These are phyloP conservation scores for Fragaria vesca DNA, from an alignment of 306 rosid species.

Conservation along the genomic window DNA sequence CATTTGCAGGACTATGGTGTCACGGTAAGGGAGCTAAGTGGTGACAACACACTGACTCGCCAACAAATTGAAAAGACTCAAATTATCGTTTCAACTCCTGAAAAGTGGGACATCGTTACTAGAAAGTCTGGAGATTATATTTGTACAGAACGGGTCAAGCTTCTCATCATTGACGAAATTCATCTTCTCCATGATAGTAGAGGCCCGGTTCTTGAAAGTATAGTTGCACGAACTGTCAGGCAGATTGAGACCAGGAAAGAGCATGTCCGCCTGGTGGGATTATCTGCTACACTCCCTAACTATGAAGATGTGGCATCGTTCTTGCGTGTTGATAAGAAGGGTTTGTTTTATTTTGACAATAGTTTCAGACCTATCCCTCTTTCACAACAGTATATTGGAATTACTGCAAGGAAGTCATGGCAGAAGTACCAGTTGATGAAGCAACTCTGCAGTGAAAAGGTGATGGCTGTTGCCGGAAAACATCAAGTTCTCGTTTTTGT, in stretches of 20 bases:
- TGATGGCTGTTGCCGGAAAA: constrained; percentile 84
- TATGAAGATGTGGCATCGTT: constrained; percentile 87
- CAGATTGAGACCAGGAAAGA: constrained; percentile 89
- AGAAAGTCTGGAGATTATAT: constrained; percentile 90
- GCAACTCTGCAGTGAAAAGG: constrained; percentile 86
- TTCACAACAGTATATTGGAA: constrained; percentile 88
- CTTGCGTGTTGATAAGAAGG: constrained; percentile 74
- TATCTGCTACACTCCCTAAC: constrained; percentile 93
- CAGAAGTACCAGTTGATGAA: constrained; percentile 99
- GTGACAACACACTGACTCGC: constrained; percentile 80
- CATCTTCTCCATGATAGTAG: constrained; percentile 96
- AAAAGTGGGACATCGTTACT: constrained; percentile 97
- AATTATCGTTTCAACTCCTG: constrained; percentile 94
- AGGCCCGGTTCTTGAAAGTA: constrained; percentile 97
- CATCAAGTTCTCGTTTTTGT: constrained; percentile 95
- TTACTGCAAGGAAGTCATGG: constrained; percentile 83
- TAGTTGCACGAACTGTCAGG: constrained; percentile 89
- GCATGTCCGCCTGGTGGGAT: constrained; percentile 86
- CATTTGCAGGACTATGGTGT: constrained; percentile 84
- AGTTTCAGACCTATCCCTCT: constrained; percentile 95
- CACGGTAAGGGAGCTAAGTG: constrained; percentile 86
- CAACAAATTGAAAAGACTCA: constrained; percentile 94
- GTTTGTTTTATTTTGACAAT: constrained; percentile 77
- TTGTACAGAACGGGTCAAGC: constrained; percentile 82
- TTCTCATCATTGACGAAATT: constrained; percentile 85